Evolutionary conservation across 2,329 filamentous ascomycete species (phyloP), one percentile per base, ranked within the genome.

Genomic region (Pseudodiploospora longispora): DNA sequence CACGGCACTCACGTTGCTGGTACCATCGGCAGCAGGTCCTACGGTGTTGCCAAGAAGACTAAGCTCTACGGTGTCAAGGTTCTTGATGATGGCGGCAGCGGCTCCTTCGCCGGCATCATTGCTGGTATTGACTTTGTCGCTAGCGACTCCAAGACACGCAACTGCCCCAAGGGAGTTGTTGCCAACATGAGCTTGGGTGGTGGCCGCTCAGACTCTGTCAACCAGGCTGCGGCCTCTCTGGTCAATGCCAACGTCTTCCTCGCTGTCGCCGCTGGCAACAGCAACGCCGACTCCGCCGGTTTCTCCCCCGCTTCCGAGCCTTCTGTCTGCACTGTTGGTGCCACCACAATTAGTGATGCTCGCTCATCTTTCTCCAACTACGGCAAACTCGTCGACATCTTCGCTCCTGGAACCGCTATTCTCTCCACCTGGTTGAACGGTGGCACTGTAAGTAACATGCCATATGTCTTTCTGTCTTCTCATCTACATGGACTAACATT

Each of bases 151-250:
- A 40, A 57, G 43, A 57, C 50, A 3, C 61, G 63, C 47, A 59
- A 49, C 52, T 72, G 69, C 60, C 58, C 63, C 50, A 66, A 61
- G 37, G 69, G 70, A 28, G 61, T 67, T 34, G 74, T 79, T 10
- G 69, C 73, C 53, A 76, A 72, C 63, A 76, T 80, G 75, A 76
- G 72, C 10, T 69, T 80, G 4, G 75, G 76, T 7, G 75, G 75
- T 10, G 41, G 53, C 45, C 60, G 52, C 47, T 73, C 72, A 3
- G 46, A 61, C 2, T 57, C 74, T 8, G 53, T 78, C 50, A 80
- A 79, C 66, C 58, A 55, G 12, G 75, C 75, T 6, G 73, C 76
- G 6, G 64, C 64, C 29, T 61, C 60, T 43, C 64, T 75, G 28
- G 63, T 73, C 50, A 52, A 51, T 6, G 61, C 65, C 0, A 75